phyloP scores from a whole-genome alignment of 202 grass and related monocot species.

The Zizania palustris region DNA sequence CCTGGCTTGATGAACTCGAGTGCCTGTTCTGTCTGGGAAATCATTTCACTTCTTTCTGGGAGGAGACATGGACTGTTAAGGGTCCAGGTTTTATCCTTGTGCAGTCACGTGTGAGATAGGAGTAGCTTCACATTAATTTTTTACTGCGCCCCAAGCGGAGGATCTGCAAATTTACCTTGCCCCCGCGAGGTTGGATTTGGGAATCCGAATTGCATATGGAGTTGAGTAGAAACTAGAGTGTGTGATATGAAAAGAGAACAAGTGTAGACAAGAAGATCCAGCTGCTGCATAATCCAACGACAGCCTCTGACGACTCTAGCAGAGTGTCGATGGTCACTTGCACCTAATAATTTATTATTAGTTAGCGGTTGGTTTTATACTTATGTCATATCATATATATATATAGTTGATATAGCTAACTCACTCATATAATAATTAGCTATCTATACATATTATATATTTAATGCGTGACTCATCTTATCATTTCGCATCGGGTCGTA shows the following conservation, averaged over 20 bases:
- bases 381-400: too few relatives aligned
- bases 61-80: neutral
- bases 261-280: conserved; percentile 40
- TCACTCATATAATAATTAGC: too few relatives aligned
- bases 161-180: neutral
- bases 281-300: conserved; percentile 25
- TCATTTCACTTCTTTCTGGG: neutral
- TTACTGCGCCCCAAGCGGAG: neutral
- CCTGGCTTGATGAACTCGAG: neutral
- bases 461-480: too few relatives aligned
- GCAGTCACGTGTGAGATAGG: neutral
- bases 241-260: neutral
- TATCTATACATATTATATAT: too few relatives aligned
- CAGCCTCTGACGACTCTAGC: conserved; percentile 9
- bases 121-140: too few relatives aligned
- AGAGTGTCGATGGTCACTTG: neutral
- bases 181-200: too few relatives aligned
- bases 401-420: too few relatives aligned
- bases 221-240: neutral
- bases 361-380: too few relatives aligned
- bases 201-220: neutral
- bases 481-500: too few relatives aligned
- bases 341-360: too few relatives aligned
- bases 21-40: too few relatives aligned
- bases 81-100: too few relatives aligned